Evolutionary conservation across 2,329 filamentous ascomycete species (phyloP).

Genomic region (Didymella lethalis): DNA sequence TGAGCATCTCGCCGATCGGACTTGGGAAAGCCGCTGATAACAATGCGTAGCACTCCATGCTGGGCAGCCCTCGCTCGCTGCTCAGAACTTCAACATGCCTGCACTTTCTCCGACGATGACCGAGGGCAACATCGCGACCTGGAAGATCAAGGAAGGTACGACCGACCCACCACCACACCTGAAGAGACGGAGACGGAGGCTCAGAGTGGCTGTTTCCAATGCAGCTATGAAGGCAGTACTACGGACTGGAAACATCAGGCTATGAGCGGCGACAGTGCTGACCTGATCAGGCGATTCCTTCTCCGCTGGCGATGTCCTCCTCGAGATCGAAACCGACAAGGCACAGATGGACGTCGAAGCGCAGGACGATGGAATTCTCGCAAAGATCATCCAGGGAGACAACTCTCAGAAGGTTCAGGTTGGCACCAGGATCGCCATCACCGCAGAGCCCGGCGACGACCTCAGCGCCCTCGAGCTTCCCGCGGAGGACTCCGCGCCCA

Average conservation of each 20-base stretch:
- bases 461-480: slow-evolving; percentile 77
- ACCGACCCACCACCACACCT: slow-evolving; percentile 8
- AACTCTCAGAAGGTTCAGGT: slow-evolving; percentile 81
- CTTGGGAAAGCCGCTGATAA: slow-evolving; percentile 31
- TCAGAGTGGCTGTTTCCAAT: not conserved
- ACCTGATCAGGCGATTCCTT: slow-evolving; percentile 70
- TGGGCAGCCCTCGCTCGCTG: slow-evolving; percentile 70
- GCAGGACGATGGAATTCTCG: slow-evolving; percentile 84
- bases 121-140: slow-evolving; percentile 84
- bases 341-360: slow-evolving; percentile 95
- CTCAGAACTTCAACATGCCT: slow-evolving; percentile 90
- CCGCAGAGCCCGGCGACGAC: slow-evolving; percentile 84
- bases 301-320: slow-evolving; percentile 81
- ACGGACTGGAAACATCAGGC: not conserved
- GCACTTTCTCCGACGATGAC: slow-evolving; percentile 93
- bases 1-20: slow-evolving; percentile 51
- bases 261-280: slow-evolving; percentile 21
- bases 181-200: not conserved
- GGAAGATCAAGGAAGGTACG: slow-evolving; percentile 82
- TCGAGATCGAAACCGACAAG: slow-evolving; percentile 95
- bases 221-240: not conserved
- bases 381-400: slow-evolving; percentile 79
- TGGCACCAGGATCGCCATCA: slow-evolving; percentile 80
- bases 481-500: slow-evolving; percentile 64
- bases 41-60: slow-evolving; percentile 67